Evolutionary conservation across 306 rosid genomes (phyloP).

Genomic region (Lathyrus aphaca): DNA sequence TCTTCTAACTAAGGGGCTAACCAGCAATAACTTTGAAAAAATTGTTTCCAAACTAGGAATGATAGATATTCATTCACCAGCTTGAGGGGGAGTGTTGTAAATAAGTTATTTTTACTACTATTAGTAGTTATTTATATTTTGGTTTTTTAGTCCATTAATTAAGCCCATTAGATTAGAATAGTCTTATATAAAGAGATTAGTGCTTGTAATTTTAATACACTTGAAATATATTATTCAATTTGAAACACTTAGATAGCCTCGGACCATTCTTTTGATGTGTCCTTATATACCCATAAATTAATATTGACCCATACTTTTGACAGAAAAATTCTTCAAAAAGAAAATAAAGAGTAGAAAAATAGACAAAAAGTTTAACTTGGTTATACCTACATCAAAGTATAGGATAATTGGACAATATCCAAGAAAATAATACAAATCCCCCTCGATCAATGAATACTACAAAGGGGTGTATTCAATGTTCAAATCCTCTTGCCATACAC

Average conservation of each 20-base stretch:
- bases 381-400: constrained; percentile 10
- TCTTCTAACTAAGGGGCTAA: no score
- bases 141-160: no score
- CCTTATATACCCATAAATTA: not conserved
- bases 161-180: no score
- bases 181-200: no score
- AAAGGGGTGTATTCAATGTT: constrained; percentile 14
- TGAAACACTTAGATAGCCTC: not conserved
- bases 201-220: no score
- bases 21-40: no score
- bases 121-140: no score
- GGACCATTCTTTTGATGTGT: constrained; percentile 2
- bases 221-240: no score
- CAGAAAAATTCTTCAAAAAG: not conserved
- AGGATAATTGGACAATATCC: not conserved
- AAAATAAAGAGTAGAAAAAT: constrained; percentile 29
- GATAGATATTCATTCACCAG: no score
- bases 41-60: no score
- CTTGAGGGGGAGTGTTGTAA: no score
- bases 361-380: constrained; percentile 1
- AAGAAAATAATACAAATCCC: not conserved
- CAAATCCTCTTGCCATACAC: constrained; percentile 21
- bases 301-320: not conserved
- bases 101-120: no score
- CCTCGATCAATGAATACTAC: constrained; percentile 22